Conservation (phyloP, 306 rosid genomes). For the Sicyos baderoa region DNA sequence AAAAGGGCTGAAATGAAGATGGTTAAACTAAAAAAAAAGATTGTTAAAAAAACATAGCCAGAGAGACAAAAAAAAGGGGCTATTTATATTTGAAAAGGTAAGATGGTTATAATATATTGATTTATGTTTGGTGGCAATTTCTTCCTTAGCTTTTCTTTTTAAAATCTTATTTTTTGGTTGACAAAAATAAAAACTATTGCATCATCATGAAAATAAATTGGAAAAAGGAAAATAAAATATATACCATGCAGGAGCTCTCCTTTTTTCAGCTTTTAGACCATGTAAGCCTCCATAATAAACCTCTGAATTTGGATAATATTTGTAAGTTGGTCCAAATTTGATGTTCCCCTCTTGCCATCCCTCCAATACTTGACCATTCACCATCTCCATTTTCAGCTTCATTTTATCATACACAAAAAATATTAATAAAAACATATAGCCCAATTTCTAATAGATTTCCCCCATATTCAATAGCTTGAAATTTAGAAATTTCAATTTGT, state of each 20-base stretch:
- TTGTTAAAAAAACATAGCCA: too few species aligned
- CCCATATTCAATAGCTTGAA: not conserved
- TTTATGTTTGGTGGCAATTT: not conserved
- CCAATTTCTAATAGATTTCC: too few species aligned
- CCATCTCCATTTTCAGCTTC: slow-evolving; percentile 64
- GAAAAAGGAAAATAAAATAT: not conserved
- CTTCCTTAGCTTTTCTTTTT: not conserved
- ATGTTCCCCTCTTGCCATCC: slow-evolving; percentile 76
- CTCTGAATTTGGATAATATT: slow-evolving; percentile 69
- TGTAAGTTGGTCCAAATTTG: slow-evolving; percentile 78
- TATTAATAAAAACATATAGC: not conserved
- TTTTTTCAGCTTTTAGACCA: slow-evolving; percentile 41
- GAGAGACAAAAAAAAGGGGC: not conserved
- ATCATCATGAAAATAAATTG: not conserved
- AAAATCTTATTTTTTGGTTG: not conserved
- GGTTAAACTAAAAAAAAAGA: too few species aligned
- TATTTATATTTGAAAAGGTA: too few species aligned
- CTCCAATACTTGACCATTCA: slow-evolving; percentile 44
- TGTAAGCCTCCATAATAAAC: slow-evolving; percentile 45
- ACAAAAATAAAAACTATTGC: not conserved
- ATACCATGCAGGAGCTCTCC: slow-evolving; percentile 86
- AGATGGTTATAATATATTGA: not conserved
- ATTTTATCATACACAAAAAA: slow-evolving; percentile 18
- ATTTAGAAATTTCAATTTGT: not conserved
- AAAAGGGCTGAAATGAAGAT: not conserved